Base-by-base conservation (phyloP, 2,329 filamentous ascomycete species). In the Hysterium pulicare region DNA sequence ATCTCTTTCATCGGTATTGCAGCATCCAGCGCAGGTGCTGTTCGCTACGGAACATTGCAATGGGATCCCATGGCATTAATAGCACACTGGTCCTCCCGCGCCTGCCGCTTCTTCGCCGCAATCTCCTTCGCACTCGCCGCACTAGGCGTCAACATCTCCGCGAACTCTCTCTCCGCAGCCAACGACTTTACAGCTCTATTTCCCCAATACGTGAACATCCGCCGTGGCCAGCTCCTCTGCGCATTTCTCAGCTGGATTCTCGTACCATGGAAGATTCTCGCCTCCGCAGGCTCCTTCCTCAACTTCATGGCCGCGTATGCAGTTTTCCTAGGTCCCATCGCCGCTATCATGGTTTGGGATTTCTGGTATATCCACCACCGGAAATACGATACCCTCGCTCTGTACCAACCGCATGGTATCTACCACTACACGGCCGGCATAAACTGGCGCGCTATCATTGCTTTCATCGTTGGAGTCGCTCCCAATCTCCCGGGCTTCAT, bases 301-400 rank as follows among this genome's bases (percentile, higher is more conserved):
- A 74, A 76, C 33, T 87, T 86, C 64, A 83, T 87, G 75, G 72
- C 75, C 33, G 82, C 81, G 0, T 82, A 84, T 58, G 75, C 77
- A 1, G 73, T 85, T 30, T 86, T 86, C 63, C 68, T 86, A 0
- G 81, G 78, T 0, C 81, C 82, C 0, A 81, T 85, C 44, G 78
- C 79, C 0, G 74, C 75, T 1, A 79, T 84, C 48, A 75, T 83
- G 66, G 67, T 74, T 0, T 71, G 72, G 10, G 81, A 84, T 50
- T 84, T 77, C 54, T 83, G 79, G 77, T 54, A 81, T 33, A 61
- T 83, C 6, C 76, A 77, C 41, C 43, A 44, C 2, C 51, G 62
- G 48, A 75, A 67, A 55, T 74, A 77, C 53, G 73, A 75, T 59
- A 72, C 69, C 2, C 71, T 71, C 34, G 79, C 70, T 36, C 54